Percentiles rank a stretch among this genome's conserved stretches.
These are phyloP conservation scores for Kalmanozyma brasiliensis DNA, from an alignment of 1,284 basidiomycete species.

Conservation along the genomic window DNA sequence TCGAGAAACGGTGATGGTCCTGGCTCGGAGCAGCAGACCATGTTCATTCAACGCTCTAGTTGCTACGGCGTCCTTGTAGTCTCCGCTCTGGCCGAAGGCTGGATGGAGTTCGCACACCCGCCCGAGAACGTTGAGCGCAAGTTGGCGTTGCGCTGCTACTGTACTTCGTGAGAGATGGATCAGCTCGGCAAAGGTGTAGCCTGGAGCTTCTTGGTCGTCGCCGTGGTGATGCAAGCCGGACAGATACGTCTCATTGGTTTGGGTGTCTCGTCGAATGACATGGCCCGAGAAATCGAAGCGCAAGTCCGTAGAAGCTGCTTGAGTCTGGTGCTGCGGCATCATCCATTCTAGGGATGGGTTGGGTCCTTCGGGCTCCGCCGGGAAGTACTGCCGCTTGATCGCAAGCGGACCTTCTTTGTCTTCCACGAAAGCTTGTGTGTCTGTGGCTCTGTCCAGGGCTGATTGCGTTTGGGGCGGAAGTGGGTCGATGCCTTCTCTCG, in stretches of 20 bases:
- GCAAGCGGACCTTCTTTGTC: slow-evolving; percentile 82
- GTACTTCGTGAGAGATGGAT: slow-evolving; percentile 83
- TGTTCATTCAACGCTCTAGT: slow-evolving; percentile 18
- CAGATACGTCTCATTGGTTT: slow-evolving; percentile 49
- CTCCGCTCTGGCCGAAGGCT: slow-evolving; percentile 1
- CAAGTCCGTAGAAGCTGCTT: slow-evolving; percentile 13
- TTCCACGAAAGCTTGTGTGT: slow-evolving; percentile 59
- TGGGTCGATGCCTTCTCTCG: background rate
- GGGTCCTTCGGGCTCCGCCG: slow-evolving; percentile 70
- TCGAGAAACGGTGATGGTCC: slow-evolving; percentile 44
- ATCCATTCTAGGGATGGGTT: slow-evolving; percentile 60
- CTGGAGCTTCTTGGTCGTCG: slow-evolving; percentile 79
- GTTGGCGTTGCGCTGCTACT: slow-evolving; percentile 82
- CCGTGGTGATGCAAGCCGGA: slow-evolving; percentile 86
- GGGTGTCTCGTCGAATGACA: slow-evolving; percentile 14
- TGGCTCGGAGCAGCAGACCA: slow-evolving; percentile 21
- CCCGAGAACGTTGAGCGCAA: slow-evolving; percentile 80
- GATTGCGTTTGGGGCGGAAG: slow-evolving; percentile 68
- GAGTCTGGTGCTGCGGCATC: slow-evolving; percentile 17
- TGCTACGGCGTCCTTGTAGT: background rate
- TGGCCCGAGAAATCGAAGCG: slow-evolving; percentile 61
- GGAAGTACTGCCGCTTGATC: slow-evolving; percentile 86
- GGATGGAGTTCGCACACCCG: slow-evolving; percentile 70
- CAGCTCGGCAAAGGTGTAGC: slow-evolving; percentile 89
- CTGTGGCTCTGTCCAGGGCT: slow-evolving; percentile 8